These are phyloP conservation scores for Chlorella sorokiniana DNA, from an alignment of 139 green algal species.

Conservation along the genomic window DNA sequence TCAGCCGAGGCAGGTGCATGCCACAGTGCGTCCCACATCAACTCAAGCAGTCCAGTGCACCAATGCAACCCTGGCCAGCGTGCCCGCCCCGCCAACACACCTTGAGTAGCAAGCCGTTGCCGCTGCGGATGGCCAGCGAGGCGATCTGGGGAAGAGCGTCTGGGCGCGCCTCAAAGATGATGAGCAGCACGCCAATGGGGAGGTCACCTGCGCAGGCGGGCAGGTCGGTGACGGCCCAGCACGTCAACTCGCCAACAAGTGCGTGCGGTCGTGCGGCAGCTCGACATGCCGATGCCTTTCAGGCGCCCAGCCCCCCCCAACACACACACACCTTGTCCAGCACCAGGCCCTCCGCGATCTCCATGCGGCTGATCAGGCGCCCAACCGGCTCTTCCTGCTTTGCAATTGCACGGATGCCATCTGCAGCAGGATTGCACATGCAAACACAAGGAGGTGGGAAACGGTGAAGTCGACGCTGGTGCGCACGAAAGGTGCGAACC, in stretches of 20 bases:
- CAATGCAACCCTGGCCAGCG: neutral
- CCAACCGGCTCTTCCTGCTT: conserved; percentile 83
- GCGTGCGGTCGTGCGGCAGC: no score
- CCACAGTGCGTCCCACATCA: no score
- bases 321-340: conserved; percentile 81
- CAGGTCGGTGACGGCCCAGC: neutral
- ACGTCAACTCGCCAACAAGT: neutral
- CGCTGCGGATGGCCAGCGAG: conserved; percentile 79
- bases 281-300: no score
- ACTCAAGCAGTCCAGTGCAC: no score
- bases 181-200: conserved; percentile 95
- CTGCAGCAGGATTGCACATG: conserved; percentile 5
- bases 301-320: neutral
- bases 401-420: conserved; percentile 90
- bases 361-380: conserved; percentile 60
- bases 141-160: conserved; percentile 97
- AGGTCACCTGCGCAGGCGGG: conserved; percentile 59
- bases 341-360: conserved; percentile 92
- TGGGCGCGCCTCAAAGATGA: conserved; percentile 98
- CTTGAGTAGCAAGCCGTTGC: conserved; percentile 92
- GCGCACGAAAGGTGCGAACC: no score
- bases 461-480: no score
- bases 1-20: no score
- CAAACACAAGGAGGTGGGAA: no score
- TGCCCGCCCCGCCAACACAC: neutral